Evolutionary conservation across 768 basidiomycete genomes (phyloP).

Genomic region (Hemileccinum rubropunctum): DNA sequence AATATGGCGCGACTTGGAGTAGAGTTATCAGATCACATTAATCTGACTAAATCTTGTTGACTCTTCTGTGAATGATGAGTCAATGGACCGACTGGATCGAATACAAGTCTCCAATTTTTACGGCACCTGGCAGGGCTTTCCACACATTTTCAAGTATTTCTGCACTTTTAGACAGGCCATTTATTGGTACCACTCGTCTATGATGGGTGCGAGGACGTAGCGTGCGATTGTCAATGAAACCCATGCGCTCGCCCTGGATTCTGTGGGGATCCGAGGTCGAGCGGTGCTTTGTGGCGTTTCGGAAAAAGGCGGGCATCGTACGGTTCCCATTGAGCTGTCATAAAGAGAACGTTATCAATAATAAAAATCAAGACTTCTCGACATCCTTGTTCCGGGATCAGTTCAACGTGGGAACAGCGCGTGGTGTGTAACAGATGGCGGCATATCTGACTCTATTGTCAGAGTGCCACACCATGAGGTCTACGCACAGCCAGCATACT

Average conservation of each 20-base stretch:
- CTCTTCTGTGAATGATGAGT: constrained; percentile 13
- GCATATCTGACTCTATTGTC: neutral
- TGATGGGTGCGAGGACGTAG: neutral
- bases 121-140: constrained; percentile 15
- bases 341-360: constrained; percentile 12
- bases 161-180: neutral
- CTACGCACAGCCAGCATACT: constrained; percentile 1
- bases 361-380: constrained; percentile 18
- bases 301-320: neutral
- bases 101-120: constrained; percentile 13
- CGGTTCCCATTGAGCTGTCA: constrained; percentile 2
- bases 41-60: constrained; percentile 11
- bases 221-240: neutral
- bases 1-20: neutral
- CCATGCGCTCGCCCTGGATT: neutral
- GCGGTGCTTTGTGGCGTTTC: constrained; percentile 27
- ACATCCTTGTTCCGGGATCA: constrained; percentile 19
- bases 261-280: neutral
- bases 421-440: constrained; percentile 5
- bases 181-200: neutral
- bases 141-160: neutral
- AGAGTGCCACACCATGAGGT: constrained; percentile 13
- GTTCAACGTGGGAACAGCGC: constrained; percentile 11
- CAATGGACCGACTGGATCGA: constrained; percentile 1
- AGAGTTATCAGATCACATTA: no score